phyloP scores from a whole-genome alignment of 2,329 filamentous ascomycete species.

The Aspergillus niger region DNA sequence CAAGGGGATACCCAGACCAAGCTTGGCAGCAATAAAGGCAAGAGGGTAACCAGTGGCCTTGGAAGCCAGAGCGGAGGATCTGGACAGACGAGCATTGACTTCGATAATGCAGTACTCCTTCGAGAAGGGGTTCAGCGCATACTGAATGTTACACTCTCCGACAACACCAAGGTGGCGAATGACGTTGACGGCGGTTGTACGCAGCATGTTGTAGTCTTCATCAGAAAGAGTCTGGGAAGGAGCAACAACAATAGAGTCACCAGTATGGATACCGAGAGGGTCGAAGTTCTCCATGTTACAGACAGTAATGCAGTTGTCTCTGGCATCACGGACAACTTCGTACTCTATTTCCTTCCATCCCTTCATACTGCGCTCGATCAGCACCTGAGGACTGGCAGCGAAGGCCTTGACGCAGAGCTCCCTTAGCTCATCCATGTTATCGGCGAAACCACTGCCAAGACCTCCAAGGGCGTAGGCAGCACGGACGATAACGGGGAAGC shows the following conservation, averaged over 20 bases:
- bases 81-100: slow-evolving; percentile 92
- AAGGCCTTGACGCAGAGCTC: slow-evolving; percentile 94
- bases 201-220: slow-evolving; percentile 98
- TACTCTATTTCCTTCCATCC: slow-evolving; percentile 99
- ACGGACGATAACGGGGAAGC: slow-evolving; percentile 94
- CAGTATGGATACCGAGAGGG: slow-evolving; percentile 94
- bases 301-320: slow-evolving; percentile 98
- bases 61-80: slow-evolving; percentile 92
- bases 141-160: slow-evolving; percentile 98
- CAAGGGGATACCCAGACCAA: slow-evolving; percentile 89
- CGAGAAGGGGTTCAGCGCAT: slow-evolving; percentile 92
- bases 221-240: slow-evolving; percentile 96
- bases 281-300: slow-evolving; percentile 99
- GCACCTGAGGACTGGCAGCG: slow-evolving; percentile 89
- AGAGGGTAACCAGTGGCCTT: slow-evolving; percentile 97
- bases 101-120: slow-evolving; percentile 99
- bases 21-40: slow-evolving; percentile 94
- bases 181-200: slow-evolving; percentile 94
- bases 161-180: slow-evolving; percentile 96
- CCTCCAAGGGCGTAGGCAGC: slow-evolving; percentile 95
- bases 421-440: slow-evolving; percentile 78
- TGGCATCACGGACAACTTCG: slow-evolving; percentile 91
- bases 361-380: slow-evolving; percentile 98
- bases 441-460: slow-evolving; percentile 91
- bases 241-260: slow-evolving; percentile 96